A percentile compares a stretch with the other conserved stretches of the same genome.
Conservation (phyloP, 441 rosid genomes). For the Theobroma grandiflorum region DNA sequence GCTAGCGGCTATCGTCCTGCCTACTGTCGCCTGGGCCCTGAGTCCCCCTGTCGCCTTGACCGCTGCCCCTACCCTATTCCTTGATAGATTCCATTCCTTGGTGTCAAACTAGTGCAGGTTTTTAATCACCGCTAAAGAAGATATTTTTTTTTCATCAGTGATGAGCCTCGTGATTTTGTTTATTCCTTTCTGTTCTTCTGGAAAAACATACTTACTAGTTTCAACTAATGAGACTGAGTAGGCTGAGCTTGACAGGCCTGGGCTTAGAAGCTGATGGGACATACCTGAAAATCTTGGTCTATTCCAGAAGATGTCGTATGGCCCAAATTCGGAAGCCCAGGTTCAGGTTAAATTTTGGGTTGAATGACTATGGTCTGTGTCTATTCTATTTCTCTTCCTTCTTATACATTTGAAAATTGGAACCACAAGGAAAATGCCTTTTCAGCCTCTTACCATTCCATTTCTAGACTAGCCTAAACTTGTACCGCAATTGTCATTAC, state of each 20-base stretch:
- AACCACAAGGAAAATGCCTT: too few relatives aligned
- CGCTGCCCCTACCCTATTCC: background rate
- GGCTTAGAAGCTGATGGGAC: background rate
- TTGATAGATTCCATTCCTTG: background rate
- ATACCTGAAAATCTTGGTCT: too few relatives aligned
- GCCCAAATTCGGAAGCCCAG: background rate
- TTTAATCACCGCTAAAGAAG: background rate
- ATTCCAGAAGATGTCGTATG: background rate
- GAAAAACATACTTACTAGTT: background rate
- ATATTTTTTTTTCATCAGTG: too few relatives aligned
- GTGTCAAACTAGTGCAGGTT: background rate
- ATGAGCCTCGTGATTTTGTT: background rate
- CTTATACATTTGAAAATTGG: too few relatives aligned
- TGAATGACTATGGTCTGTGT: too few relatives aligned
- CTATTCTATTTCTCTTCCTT: too few relatives aligned
- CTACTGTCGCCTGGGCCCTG: too few relatives aligned
- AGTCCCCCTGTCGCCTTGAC: too few relatives aligned
- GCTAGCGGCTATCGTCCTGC: background rate
- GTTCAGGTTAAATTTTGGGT: too few relatives aligned
- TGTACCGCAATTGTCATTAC: too few relatives aligned
- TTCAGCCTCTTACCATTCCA: too few relatives aligned
- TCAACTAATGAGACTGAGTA: background rate
- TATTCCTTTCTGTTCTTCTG: background rate
- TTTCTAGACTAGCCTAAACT: too few relatives aligned
- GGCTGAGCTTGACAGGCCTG: background rate